Conservation (phyloP, 768 basidiomycete species). For the Vararia minispora region DNA sequence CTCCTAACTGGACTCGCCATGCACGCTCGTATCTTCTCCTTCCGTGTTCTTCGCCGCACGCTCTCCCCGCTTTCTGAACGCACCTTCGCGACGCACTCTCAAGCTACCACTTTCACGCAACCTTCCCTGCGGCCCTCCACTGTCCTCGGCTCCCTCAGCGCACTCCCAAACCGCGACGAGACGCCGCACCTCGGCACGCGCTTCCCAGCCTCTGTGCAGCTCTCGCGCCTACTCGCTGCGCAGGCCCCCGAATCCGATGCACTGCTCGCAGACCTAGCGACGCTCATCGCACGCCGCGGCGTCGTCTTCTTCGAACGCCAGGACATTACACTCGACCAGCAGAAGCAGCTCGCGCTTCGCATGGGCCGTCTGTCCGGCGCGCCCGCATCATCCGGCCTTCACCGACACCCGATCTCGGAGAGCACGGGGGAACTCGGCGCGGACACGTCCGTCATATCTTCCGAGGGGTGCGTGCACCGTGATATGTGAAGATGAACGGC, state of each 20-base stretch:
- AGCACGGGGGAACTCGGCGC: constrained; percentile 36
- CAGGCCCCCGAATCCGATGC: constrained; percentile 37
- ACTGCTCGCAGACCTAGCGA: constrained; percentile 42
- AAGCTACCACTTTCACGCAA: too few species aligned
- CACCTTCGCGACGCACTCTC: too few species aligned
- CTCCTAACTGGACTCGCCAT: too few species aligned
- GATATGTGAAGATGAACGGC: too few species aligned
- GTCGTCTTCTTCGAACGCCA: constrained; percentile 57
- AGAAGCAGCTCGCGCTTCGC: constrained; percentile 36
- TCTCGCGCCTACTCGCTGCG: constrained; percentile 32
- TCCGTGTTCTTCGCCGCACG: too few species aligned
- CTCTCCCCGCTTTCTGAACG: too few species aligned
- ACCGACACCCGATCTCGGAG: constrained; percentile 46
- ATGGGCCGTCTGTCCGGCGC: constrained; percentile 40
- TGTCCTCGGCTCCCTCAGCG: constrained; percentile 26
- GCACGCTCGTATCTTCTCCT: too few species aligned
- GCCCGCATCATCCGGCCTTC: constrained; percentile 35
- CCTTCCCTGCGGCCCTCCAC: too few species aligned
- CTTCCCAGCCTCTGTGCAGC: constrained; percentile 35
- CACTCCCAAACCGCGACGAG: constrained; percentile 25
- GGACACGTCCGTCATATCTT: constrained; percentile 44
- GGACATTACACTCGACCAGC: constrained; percentile 36
- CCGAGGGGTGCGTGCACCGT: constrained; percentile 26
- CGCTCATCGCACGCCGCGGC: constrained; percentile 41
- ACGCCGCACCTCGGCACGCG: constrained; percentile 49